These are phyloP conservation scores for Populus hybrid DNA, from an alignment of 441 rosid species.

Conservation along the genomic window DNA sequence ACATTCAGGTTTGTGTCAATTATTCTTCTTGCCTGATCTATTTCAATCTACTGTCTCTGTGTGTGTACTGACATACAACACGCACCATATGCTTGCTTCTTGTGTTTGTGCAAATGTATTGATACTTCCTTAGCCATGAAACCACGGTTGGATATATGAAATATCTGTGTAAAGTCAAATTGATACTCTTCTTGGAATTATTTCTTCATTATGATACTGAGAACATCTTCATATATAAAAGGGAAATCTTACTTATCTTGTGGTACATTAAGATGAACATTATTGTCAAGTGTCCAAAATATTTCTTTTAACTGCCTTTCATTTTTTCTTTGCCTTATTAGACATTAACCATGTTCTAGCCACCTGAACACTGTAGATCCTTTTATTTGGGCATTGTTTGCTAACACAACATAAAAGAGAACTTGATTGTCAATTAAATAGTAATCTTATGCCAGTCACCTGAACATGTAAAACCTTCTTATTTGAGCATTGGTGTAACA, in stretches of 20 bases:
- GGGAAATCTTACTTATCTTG: neutral
- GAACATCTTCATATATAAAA: neutral
- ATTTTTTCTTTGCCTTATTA: neutral
- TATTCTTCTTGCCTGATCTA: neutral
- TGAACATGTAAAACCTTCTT: neutral
- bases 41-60: neutral
- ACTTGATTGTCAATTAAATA: neutral
- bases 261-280: neutral
- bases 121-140: neutral
- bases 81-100: neutral
- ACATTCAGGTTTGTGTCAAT: constrained; percentile 57
- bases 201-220: neutral
- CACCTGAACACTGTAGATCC: too few species aligned
- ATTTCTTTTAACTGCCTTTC: neutral
- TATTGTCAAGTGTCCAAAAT: neutral
- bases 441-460: neutral
- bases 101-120: neutral
- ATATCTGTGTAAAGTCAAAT: neutral
- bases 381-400: too few species aligned
- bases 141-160: neutral
- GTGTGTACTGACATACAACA: neutral
- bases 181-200: neutral
- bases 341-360: too few species aligned
- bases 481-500: neutral
- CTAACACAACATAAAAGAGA: too few species aligned